Percentiles rank a stretch among this genome's conserved stretches.
phyloP scores from a whole-genome alignment of 306 rosid genomes.

The Mimosa bimucronata region DNA sequence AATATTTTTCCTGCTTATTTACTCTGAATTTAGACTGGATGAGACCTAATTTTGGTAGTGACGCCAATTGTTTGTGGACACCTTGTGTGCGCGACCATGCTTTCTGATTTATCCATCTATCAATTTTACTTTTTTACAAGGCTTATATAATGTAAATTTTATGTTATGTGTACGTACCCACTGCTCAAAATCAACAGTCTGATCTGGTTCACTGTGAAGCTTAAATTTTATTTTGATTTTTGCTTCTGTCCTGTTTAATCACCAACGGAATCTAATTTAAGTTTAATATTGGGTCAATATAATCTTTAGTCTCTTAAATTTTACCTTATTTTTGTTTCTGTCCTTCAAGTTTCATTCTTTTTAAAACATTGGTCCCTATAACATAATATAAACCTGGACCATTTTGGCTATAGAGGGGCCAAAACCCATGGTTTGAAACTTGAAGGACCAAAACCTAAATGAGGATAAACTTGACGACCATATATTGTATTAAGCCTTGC shows the following conservation, averaged over 20 bases:
- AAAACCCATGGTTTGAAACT: no score
- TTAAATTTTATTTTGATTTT: not conserved
- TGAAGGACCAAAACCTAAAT: no score
- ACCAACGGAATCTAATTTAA: not conserved
- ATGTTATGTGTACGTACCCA: not conserved
- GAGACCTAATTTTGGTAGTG: not conserved
- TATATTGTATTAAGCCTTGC: no score
- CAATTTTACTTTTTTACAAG: conserved; percentile 3
- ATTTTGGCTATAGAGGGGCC: no score
- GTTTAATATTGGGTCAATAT: no score
- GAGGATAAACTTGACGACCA: no score
- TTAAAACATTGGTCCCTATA: no score
- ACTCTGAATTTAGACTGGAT: not conserved
- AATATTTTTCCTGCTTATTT: no score
- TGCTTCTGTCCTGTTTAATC: not conserved
- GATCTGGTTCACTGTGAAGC: not conserved
- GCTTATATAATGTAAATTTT: not conserved
- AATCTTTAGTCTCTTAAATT: no score
- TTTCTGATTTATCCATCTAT: conserved; percentile 5
- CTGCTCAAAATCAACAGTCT: not conserved
- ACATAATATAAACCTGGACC: no score
- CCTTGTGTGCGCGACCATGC: not conserved
- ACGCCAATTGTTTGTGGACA: not conserved
- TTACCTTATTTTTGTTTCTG: no score
- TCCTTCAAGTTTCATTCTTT: no score